Base-by-base conservation (phyloP, 2,329 filamentous ascomycete genomes). In the Fusarium sp. region DNA sequence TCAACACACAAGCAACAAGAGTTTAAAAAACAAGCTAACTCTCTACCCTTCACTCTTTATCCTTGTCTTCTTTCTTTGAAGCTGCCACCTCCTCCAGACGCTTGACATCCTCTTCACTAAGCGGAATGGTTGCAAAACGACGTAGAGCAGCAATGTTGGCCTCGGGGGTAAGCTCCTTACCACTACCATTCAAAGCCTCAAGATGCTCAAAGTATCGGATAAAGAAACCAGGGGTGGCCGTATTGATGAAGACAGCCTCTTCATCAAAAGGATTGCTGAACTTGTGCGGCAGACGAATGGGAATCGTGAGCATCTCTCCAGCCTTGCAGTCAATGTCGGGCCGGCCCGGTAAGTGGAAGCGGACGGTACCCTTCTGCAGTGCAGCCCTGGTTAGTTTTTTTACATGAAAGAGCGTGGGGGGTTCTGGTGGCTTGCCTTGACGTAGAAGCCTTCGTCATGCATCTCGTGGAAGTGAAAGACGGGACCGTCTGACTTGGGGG, bases 201-300 rank as follows among this genome's bases (percentile, higher is more conserved):
- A 76, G 47, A n/a, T 76, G 62, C 64, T 76, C 72, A 69, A 76
- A 76, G 34, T 76, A 76, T 8, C 72, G 72, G 11, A 78, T 72
- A 40, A 75, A 77, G 67, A 75, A 78, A 0, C 71, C 73, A 0
- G 75, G 75, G 1, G 75, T 75, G 13, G 67, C 72, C 0, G 75
- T 76, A 64, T 78, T 77, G 54, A 77, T 67, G 38, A 78, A 78
- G 2, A 76, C 64, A 8, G 75, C 75, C 45, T 78, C 75, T 13
- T 75, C 73, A 9, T 76, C 73, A 38, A 76, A 76, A 3, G 76
- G 76, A 24, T 78, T 78, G 67, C 75, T 77, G 54, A 78, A 78
- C 52, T 67, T 75, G 62, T 78, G 76, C 11, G 76, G 73, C 1
- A 75, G 69, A 3, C 75, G 76, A n/a, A 77, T 66, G 1, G 76